Evolutionary conservation across 1,284 basidiomycete genomes (phyloP), one percentile per base, ranked within the genome.

Genomic region (Leccinum pachyderme): DNA sequence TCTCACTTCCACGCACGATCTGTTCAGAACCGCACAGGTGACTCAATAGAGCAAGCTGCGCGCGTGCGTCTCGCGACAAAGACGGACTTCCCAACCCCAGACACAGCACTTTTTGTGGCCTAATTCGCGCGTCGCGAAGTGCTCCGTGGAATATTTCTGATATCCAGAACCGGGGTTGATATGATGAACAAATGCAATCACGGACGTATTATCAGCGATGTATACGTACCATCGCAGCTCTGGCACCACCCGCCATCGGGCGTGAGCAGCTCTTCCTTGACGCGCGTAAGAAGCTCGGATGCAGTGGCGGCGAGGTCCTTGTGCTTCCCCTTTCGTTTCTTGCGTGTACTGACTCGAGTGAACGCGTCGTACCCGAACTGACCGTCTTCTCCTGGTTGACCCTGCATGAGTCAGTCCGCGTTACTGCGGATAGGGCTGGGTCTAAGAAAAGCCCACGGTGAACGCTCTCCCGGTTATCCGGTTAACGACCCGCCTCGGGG

Each of bases 51-150:
- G 78, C 84, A 31, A 90, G 80, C 60, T 90, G 87, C 28, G 79
- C 80, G 54, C 84, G 80, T 43, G 87, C 78, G 57, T 82, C 81
- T 51, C 73, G 73, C 51, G 85, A 88, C 47, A 72, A 66, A 7
- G 76, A 73, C 11, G 87, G 87, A 68, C 84, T 87, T 54, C 87
- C 87, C 35, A 90, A 74, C 22, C 87, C 87, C 15, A 90, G 78
- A 69, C 88, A 90, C 48, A 89, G 69, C 41, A 77, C 65, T 28
- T 58, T 63, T 59, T 58, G 54, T 56, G 67, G 59, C 52, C 61
- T 29, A 54, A 59, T 47, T 54, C 56, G 47, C 53, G 56, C 51
- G n/a, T 55, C 58, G n/a, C 55, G 48, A 28, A 79, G 60, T 25
- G 71, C 67, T 49, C 71, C 68, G 45, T 67, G 69, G 44, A 79